Evolutionary conservation across 1,284 basidiomycete genomes (phyloP).

Genomic region (Rhizoctonia solani): DNA sequence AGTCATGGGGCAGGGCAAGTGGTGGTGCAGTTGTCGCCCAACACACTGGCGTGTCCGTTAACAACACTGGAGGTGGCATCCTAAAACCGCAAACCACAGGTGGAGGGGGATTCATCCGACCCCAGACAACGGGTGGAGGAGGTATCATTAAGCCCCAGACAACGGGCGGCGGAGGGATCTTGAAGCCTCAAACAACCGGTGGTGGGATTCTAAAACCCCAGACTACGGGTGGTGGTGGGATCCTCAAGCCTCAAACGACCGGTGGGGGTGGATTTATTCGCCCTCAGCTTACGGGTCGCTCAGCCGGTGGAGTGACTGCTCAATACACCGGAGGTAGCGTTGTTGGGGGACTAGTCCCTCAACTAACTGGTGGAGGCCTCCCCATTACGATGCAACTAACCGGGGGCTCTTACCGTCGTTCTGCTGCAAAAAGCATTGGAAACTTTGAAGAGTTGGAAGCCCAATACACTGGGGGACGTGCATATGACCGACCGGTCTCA

Average conservation of each 20-base stretch:
- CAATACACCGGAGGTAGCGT: slow-evolving; percentile 51
- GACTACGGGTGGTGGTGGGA: slow-evolving; percentile 43
- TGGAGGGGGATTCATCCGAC: slow-evolving; percentile 8
- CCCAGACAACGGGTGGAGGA: slow-evolving; percentile 16
- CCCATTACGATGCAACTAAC: slow-evolving; percentile 75
- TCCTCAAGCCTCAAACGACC: slow-evolving; percentile 55
- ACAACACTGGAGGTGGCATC: slow-evolving; percentile 7
- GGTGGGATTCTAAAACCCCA: slow-evolving; percentile 29
- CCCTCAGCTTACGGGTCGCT: slow-evolving; percentile 27
- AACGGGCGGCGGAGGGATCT: slow-evolving; percentile 27
- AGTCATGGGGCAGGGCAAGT: background rate
- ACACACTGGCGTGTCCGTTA: slow-evolving; percentile 14
- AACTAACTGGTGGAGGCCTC: slow-evolving; percentile 68
- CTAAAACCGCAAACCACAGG: no score
- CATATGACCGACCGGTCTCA: background rate
- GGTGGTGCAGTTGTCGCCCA: slow-evolving; percentile 1
- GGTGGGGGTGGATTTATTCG: slow-evolving; percentile 38
- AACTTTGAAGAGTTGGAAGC: slow-evolving; percentile 18
- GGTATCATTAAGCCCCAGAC: slow-evolving; percentile 22
- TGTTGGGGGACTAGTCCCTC: slow-evolving; percentile 49
- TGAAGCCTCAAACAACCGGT: slow-evolving; percentile 6
- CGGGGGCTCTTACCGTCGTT: slow-evolving; percentile 51
- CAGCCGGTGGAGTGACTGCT: slow-evolving; percentile 41
- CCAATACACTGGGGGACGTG: slow-evolving; percentile 17
- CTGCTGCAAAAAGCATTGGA: slow-evolving; percentile 20